Evolutionary conservation across 208 protist genomes (phyloP).

Genomic region (Porcisia hertigi): DNA sequence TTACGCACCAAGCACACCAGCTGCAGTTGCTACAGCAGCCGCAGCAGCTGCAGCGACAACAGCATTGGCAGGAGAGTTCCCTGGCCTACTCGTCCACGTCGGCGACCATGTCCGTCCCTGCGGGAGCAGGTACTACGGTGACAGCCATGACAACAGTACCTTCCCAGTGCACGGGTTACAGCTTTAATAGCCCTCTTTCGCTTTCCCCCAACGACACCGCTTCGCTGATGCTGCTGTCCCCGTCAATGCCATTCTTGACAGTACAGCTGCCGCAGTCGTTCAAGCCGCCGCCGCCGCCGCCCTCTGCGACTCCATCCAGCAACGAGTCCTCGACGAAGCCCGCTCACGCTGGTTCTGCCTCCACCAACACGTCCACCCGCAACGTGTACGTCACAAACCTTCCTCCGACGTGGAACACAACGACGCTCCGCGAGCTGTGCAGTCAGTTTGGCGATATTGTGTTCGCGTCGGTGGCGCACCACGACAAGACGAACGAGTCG

Average conservation of each 20-base stretch:
- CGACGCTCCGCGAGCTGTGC: constrained; percentile 56
- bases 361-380: constrained; percentile 17
- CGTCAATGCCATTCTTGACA: neutral
- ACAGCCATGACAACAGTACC: neutral
- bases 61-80: constrained; percentile 8
- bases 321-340: constrained; percentile 5
- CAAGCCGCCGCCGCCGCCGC: too few relatives aligned
- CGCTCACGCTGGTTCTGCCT: neutral
- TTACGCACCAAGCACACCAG: neutral
- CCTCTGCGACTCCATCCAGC: neutral
- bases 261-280: neutral
- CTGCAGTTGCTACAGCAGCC: neutral
- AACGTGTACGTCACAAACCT: constrained; percentile 74
- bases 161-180: neutral
- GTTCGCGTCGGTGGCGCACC: constrained; percentile 59
- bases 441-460: constrained; percentile 48
- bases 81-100: constrained; percentile 4
- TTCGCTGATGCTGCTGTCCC: constrained; percentile 1
- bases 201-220: constrained; percentile 10
- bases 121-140: neutral
- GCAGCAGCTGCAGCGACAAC: neutral
- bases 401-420: constrained; percentile 65
- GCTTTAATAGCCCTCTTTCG: constrained; percentile 14
- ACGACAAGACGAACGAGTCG: constrained; percentile 49
- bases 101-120: neutral